Percentiles rank a stretch among this genome's conserved stretches.
Evolutionary conservation across 106 monocot species (phyloP).

Genomic region (Dendrobium officinale): DNA sequence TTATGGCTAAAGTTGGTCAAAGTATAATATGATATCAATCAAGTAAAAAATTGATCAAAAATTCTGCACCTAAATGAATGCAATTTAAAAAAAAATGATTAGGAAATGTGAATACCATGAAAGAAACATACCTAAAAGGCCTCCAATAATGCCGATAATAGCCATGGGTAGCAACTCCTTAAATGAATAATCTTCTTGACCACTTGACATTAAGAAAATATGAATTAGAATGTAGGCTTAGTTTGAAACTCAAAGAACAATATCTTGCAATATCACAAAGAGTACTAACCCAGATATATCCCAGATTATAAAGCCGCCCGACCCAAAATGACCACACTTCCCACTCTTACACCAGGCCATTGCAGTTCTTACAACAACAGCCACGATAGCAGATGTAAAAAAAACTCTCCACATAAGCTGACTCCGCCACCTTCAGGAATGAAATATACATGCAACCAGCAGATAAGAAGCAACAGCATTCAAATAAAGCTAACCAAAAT

Average conservation of each 20-base stretch:
- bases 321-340: conserved; percentile 97
- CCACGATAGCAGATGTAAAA: conserved; percentile 98
- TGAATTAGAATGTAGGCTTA: conserved; percentile 7
- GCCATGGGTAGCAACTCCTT: conserved; percentile 93
- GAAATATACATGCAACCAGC: not conserved
- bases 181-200: conserved; percentile 97
- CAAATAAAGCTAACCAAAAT: not conserved
- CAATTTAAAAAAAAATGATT: too few relatives aligned
- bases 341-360: conserved; percentile 98
- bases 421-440: conserved; percentile 91
- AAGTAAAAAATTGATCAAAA: not conserved
- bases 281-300: conserved; percentile 83
- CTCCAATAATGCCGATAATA: conserved; percentile 95
- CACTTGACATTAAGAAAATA: conserved; percentile 36
- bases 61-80: not conserved
- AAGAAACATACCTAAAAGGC: conserved; percentile 68
- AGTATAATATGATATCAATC: not conserved
- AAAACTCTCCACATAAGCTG: conserved; percentile 99
- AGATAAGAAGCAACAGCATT: not conserved
- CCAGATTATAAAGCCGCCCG: conserved; percentile 99
- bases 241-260: conserved; percentile 7
- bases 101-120: not conserved
- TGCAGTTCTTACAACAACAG: conserved; percentile 91
- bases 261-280: not conserved
- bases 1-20: not conserved